phyloP scores from a whole-genome alignment of 352 stramenopile species.

The Globisporangium ultimum region DNA sequence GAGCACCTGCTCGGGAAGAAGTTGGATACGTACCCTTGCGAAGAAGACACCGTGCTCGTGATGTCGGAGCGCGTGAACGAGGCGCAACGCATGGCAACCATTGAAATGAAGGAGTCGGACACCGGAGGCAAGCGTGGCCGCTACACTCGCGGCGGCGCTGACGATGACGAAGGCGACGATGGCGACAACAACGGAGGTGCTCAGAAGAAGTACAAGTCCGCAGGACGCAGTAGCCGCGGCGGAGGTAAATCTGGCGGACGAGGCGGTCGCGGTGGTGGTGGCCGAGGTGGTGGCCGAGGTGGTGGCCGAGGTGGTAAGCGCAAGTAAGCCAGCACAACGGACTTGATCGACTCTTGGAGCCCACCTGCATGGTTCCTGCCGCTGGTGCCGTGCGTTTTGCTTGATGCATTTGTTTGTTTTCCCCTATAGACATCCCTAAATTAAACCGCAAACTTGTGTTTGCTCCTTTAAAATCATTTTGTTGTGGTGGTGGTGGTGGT shows the following conservation, averaged over 20 bases:
- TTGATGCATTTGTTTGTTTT: neutral
- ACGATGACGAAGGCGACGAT: slow-evolving; percentile 35
- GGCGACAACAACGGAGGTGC: slow-evolving; percentile 22
- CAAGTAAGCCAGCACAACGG: slow-evolving; percentile 21
- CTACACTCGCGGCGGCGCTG: slow-evolving; percentile 54
- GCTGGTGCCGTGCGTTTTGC: neutral
- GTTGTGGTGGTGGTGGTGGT: neutral
- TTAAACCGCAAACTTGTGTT: slow-evolving; percentile 1
- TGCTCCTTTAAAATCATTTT: neutral
- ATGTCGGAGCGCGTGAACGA: slow-evolving; percentile 97
- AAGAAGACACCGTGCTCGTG: slow-evolving; percentile 96
- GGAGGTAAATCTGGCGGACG: slow-evolving; percentile 13
- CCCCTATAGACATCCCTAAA: slow-evolving; percentile 1
- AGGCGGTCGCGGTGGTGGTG: slow-evolving; percentile 9
- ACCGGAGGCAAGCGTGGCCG: slow-evolving; percentile 54
- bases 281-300: slow-evolving; percentile 21
- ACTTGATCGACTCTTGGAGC: slow-evolving; percentile 4
- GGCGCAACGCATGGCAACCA: slow-evolving; percentile 93
- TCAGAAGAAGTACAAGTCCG: slow-evolving; percentile 79
- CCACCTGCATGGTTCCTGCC: neutral
- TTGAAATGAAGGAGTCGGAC: slow-evolving; percentile 85
- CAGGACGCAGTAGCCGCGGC: slow-evolving; percentile 40
- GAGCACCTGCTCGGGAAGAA: slow-evolving; percentile 89
- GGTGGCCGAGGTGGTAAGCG: slow-evolving; percentile 27
- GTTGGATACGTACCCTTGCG: slow-evolving; percentile 72